A percentile compares a stretch with the other conserved stretches of the same genome.
Conservation (phyloP, 1,284 basidiomycete genomes). For the Marasmius oreades region DNA sequence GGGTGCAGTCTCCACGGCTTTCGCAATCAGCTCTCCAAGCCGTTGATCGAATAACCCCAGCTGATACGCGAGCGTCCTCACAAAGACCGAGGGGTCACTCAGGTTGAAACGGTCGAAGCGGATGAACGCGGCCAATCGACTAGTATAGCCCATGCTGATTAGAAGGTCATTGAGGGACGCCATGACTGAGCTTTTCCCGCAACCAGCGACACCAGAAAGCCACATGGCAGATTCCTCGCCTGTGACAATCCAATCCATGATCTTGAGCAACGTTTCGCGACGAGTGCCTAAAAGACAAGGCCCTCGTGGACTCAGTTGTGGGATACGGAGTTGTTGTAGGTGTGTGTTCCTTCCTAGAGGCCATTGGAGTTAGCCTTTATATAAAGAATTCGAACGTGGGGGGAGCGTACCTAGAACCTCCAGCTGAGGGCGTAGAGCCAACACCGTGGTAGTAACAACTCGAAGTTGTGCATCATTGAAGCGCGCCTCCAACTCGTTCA, state of each 20-base stretch:
- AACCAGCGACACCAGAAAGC: conserved; percentile 6
- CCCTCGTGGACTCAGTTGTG: neutral
- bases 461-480: neutral
- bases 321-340: neutral
- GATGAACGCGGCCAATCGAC: conserved; percentile 8
- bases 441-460: neutral
- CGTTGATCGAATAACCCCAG: conserved; percentile 3
- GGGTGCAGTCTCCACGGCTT: neutral
- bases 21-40: conserved; percentile 2
- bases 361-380: neutral
- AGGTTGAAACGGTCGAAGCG: conserved; percentile 7
- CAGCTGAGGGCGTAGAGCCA: neutral
- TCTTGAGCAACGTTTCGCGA: neutral
- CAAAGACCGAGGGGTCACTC: conserved; percentile 2
- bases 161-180: neutral
- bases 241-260: conserved; percentile 3
- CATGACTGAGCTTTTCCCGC: conserved; percentile 10
- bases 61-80: conserved; percentile 1
- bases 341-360: neutral
- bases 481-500: neutral
- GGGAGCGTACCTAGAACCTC: neutral
- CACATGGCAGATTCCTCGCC: conserved; percentile 5
- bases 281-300: neutral
- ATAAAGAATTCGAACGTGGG: too few relatives aligned
- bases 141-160: neutral